A percentile compares a stretch with the other conserved stretches of the same genome.
These are phyloP conservation scores for Dioscorea alata DNA, from an alignment of 106 monocot genomes.

Conservation along the genomic window DNA sequence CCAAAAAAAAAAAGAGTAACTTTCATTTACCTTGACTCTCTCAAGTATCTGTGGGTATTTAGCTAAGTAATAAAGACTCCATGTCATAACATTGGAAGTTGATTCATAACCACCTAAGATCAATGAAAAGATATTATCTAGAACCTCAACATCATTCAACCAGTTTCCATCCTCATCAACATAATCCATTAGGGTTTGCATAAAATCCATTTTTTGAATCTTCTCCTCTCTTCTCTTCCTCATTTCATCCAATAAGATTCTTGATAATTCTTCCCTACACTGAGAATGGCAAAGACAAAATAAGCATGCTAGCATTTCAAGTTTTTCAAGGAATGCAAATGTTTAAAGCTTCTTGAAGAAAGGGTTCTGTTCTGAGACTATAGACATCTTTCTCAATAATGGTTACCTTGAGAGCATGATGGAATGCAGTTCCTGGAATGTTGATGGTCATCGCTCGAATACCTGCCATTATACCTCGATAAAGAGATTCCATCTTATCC, in stretches of 20 bases:
- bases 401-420: slow-evolving; percentile 31
- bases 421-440: slow-evolving; percentile 34
- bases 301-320: too few relatives aligned
- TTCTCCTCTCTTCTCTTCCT: slow-evolving; percentile 11
- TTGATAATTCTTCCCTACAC: slow-evolving; percentile 19
- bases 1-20: too few relatives aligned
- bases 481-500: slow-evolving; percentile 20
- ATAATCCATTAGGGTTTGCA: slow-evolving; percentile 21
- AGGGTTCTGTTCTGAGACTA: too few relatives aligned
- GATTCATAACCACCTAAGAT: slow-evolving; percentile 37
- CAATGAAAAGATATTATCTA: slow-evolving; percentile 29
- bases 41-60: slow-evolving; percentile 26
- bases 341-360: too few relatives aligned
- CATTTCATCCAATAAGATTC: slow-evolving; percentile 21
- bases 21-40: slow-evolving; percentile 26
- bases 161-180: slow-evolving; percentile 19
- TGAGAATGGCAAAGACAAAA: slow-evolving; percentile 12
- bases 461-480: slow-evolving; percentile 28
- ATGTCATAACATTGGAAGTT: slow-evolving; percentile 26
- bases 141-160: slow-evolving; percentile 24
- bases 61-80: slow-evolving; percentile 31
- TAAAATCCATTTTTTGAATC: slow-evolving; percentile 20
- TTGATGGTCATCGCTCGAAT: slow-evolving; percentile 24
- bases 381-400: too few relatives aligned
- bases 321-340: too few relatives aligned